Base-by-base conservation (phyloP, 164 flowering plant genomes). In the Stephania yunnanensis region DNA sequence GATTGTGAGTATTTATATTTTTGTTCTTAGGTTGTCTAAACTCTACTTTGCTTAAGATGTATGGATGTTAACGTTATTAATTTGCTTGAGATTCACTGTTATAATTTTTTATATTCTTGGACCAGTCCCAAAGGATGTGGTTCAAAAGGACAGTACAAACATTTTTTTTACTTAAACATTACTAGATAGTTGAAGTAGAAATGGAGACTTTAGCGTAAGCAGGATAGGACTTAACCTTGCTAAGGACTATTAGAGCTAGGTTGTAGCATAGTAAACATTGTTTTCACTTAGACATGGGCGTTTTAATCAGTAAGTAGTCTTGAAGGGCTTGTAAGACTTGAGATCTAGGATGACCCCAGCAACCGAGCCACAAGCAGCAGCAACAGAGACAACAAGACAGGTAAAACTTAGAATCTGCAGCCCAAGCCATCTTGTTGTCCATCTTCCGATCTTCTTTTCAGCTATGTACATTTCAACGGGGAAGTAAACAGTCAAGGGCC, bases 381-480 rank as follows among this genome's bases (percentile, higher is more conserved):
- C 88, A 8, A 87, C 31, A 1, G 88, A 83, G n/a, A 87, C 67
- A 2, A 77, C 0, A n/a, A 87, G 79, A 76, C 92, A 87, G 46
- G 82, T 70, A 61, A 85, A 10, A 73, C 87, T 89, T 0, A 89
- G 77, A 6, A 89, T 72, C 76, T 89, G 82, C 20, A 89, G 89
- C 0, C 80, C 87, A 46, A 86, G 29, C 91, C 92, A 89, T 36
- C 72, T 25, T 53, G 53, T 65, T 0, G 80, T 75, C 87, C 91
- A 82, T 50, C 74, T 73, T 10, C 63, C 69, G 1, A 89, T 83
- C 80, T 80, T 85, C 77, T 83, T 85, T 76, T 84, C 84, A 3
- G 85, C 30, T 12, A 85, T 87, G 81, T 89, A 89, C 87, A 89
- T 87, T 71, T 89, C 90, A 0, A 88, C 53, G 0, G 90, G 92